Conservation (phyloP, 2,329 filamentous ascomycete genomes). For the Paraphoma chrysanthemicola region DNA sequence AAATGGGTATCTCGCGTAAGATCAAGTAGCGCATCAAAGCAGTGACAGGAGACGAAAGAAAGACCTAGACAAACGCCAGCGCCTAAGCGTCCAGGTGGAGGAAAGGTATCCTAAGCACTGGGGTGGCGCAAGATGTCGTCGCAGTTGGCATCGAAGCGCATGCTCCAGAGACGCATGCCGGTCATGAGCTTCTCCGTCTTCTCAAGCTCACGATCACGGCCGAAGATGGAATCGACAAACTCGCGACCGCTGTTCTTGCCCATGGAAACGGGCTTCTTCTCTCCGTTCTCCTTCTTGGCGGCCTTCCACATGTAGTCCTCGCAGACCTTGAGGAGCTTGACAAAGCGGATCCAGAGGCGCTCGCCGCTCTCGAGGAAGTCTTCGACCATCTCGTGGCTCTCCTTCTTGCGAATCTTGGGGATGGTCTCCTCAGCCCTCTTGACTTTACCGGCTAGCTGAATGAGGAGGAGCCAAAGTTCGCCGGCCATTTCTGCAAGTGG, state of each 20-base stretch:
- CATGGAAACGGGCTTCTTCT: slow-evolving; percentile 70
- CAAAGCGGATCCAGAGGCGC: slow-evolving; percentile 83
- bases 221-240: slow-evolving; percentile 96
- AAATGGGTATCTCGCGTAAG: slow-evolving; percentile 50
- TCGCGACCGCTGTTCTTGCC: slow-evolving; percentile 92
- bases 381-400: slow-evolving; percentile 81
- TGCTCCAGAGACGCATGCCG: slow-evolving; percentile 84
- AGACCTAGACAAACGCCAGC: slow-evolving; percentile 35
- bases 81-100: slow-evolving; percentile 31
- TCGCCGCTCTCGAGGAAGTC: slow-evolving; percentile 92
- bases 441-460: slow-evolving; percentile 91
- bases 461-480: slow-evolving; percentile 92
- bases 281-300: slow-evolving; percentile 70
- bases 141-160: slow-evolving; percentile 95
- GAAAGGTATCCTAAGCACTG: slow-evolving; percentile 35
- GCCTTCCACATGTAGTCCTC: slow-evolving; percentile 95
- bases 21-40: slow-evolving; percentile 36
- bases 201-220: slow-evolving; percentile 85
- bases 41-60: slow-evolving; percentile 17
- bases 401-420: slow-evolving; percentile 72
- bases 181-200: slow-evolving; percentile 94
- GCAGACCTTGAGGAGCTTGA: slow-evolving; percentile 85
- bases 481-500: slow-evolving; percentile 91
- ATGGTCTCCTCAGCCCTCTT: slow-evolving; percentile 86
- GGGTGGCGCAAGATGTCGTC: slow-evolving; percentile 78